Conservation (phyloP, 2,329 filamentous ascomycete species). For the Pyricularia grisea region DNA sequence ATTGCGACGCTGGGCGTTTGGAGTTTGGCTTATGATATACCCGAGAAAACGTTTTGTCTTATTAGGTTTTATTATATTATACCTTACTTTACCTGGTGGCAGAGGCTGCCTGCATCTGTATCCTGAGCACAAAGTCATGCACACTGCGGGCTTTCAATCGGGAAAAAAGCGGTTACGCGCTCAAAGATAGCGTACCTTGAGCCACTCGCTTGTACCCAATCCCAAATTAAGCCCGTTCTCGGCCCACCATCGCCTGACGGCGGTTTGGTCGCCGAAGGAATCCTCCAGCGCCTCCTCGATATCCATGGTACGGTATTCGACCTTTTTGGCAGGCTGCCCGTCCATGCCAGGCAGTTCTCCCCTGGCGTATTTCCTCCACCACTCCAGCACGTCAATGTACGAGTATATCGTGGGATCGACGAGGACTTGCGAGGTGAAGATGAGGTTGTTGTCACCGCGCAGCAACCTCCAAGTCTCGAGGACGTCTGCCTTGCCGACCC, state of each 20-base stretch:
- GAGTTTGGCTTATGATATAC: background rate
- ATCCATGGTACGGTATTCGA: constrained; percentile 91
- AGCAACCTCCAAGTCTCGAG: constrained; percentile 74
- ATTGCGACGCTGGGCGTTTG: background rate
- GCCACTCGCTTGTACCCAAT: constrained; percentile 80
- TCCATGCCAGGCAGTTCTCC: constrained; percentile 44
- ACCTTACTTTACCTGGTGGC: background rate
- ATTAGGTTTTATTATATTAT: background rate
- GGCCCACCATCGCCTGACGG: constrained; percentile 81
- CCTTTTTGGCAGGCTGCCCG: constrained; percentile 52
- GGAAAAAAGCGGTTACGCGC: background rate
- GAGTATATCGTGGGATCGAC: constrained; percentile 83
- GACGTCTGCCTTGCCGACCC: constrained; percentile 75
- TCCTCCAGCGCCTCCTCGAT: constrained; percentile 93
- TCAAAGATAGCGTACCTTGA: constrained; percentile 66
- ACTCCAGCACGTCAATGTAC: constrained; percentile 76
- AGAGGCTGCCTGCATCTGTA: background rate
- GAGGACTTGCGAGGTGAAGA: constrained; percentile 35
- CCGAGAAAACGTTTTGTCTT: background rate
- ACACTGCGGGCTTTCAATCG: background rate
- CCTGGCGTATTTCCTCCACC: constrained; percentile 71
- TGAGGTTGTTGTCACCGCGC: constrained; percentile 47
- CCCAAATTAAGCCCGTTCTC: constrained; percentile 73
- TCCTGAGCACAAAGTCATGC: background rate
- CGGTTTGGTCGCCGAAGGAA: constrained; percentile 60